Evolutionary conservation across 768 basidiomycete genomes (phyloP), one percentile per base, ranked within the genome.

Genomic region (Lactarius deliciosus): DNA sequence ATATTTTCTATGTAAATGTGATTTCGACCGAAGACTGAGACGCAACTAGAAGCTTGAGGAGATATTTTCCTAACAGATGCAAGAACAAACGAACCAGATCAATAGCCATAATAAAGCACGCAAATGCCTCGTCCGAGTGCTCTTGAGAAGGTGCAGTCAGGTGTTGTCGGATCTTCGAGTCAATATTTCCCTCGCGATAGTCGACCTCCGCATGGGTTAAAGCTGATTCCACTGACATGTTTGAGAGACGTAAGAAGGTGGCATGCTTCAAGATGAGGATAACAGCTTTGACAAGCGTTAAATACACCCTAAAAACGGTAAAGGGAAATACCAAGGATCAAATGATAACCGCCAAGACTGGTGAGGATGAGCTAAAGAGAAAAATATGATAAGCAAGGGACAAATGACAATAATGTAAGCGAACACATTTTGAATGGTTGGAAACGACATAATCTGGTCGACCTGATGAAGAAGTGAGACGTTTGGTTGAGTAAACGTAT

Each of bases 391-490:
- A n/a, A 45, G n/a, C 20, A 8, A 45, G 9, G 7, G 3, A 45
- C 3, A 10, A 4, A 45, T 9, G 20, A 16, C 2, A 2, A 7
- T n/a, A 4, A 45, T n/a, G n/a, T 0, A 3, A 45, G 1, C 0
- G 11, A n/a, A 45, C 34, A 38, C 45, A 8, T 45, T 20, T 43
- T 43, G 43, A 43, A 43, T 20, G 43, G 20, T 20, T 1, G 43
- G 43, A 3, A 43, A 18, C 1, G 43, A 43, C 43, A 43, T 43
- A 20, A 43, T 20, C 16, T 5, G 43, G 6, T 20, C 2, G 20
- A 1, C 2, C 43, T 43, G 1, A 43, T 9, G 8, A 20, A 43
- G 8, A 43, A 8, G 43, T 43, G 43, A 43, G 20, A 43, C 9
- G 5, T 9, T 7, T 0, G 18, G 2, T 43, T 18, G 16, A 45